phyloP scores from a whole-genome alignment of 345 rosid species.

The Brassica incana region DNA sequence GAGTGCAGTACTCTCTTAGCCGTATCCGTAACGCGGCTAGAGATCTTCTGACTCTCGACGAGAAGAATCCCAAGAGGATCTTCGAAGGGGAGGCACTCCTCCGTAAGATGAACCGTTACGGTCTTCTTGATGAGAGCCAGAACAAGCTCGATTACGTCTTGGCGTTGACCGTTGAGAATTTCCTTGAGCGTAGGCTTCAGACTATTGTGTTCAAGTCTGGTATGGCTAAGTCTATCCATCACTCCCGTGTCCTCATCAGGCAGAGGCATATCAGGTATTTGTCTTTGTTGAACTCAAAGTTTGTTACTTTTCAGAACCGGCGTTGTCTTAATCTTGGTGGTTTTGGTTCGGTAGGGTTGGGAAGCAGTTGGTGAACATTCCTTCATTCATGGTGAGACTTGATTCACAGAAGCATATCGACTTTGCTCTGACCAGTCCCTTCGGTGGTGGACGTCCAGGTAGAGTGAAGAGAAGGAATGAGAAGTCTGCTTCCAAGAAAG shows the following conservation, averaged over 20 bases:
- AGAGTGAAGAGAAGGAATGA: conserved; percentile 71
- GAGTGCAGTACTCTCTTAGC: conserved; percentile 62
- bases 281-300: not conserved
- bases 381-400: conserved; percentile 70
- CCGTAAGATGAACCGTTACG: conserved; percentile 62
- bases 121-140: conserved; percentile 68
- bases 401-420: conserved; percentile 73
- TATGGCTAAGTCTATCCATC: conserved; percentile 73
- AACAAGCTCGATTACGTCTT: conserved; percentile 80
- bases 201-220: conserved; percentile 68
- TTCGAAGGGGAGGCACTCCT: conserved; percentile 69
- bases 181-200: conserved; percentile 67
- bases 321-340: not conserved
- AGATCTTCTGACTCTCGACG: conserved; percentile 62
- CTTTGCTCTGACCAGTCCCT: conserved; percentile 67
- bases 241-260: conserved; percentile 66
- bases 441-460: conserved; percentile 70
- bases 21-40: conserved; percentile 66
- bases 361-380: conserved; percentile 70
- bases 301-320: not conserved
- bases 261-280: conserved; percentile 71
- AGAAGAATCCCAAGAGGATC: conserved; percentile 57
- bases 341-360: conserved; percentile 50
- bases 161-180: conserved; percentile 70
- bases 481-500: conserved; percentile 71